phyloP scores from a whole-genome alignment of 345 rosid species.

The Erysimum cheiranthoides region DNA sequence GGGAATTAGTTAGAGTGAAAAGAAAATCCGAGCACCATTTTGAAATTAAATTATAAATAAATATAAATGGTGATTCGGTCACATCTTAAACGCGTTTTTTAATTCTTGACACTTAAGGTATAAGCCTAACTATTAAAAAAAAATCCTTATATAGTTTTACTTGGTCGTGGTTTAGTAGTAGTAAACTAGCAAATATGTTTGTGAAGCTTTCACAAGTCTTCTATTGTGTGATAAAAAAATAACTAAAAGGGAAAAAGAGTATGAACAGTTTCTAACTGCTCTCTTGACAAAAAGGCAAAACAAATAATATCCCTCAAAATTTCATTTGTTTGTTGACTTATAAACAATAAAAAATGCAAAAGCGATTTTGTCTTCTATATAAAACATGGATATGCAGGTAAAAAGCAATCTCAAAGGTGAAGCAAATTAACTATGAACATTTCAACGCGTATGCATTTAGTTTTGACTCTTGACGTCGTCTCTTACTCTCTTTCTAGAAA shows the following conservation, averaged over 20 bases:
- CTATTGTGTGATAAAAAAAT: slow-evolving; percentile 10
- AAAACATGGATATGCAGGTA: slow-evolving; percentile 37
- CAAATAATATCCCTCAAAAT: background rate
- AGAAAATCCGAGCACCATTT: background rate
- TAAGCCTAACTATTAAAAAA: background rate
- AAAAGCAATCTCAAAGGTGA: slow-evolving; percentile 20
- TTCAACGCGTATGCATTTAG: slow-evolving; percentile 24
- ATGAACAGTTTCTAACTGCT: slow-evolving; percentile 42
- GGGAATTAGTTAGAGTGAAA: background rate
- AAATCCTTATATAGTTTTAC: slow-evolving; percentile 12
- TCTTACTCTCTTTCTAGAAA: slow-evolving; percentile 39
- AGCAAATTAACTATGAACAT: slow-evolving; percentile 29
- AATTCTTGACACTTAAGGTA: background rate
- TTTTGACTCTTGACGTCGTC: slow-evolving; percentile 35
- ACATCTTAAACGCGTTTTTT: slow-evolving; percentile 30
- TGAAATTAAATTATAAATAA: background rate
- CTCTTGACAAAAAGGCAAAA: slow-evolving; percentile 24
- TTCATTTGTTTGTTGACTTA: slow-evolving; percentile 28
- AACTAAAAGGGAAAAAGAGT: slow-evolving; percentile 18
- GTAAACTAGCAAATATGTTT: background rate
- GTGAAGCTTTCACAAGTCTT: slow-evolving; percentile 4
- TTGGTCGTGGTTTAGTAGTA: slow-evolving; percentile 25
- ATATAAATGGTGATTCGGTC: background rate
- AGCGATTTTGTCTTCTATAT: slow-evolving; percentile 22
- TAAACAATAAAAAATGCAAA: background rate